Evolutionary conservation across 2,329 filamentous ascomycete species (phyloP), one percentile per base, ranked within the genome.

Genomic region (Clarireedia hainanense): DNA sequence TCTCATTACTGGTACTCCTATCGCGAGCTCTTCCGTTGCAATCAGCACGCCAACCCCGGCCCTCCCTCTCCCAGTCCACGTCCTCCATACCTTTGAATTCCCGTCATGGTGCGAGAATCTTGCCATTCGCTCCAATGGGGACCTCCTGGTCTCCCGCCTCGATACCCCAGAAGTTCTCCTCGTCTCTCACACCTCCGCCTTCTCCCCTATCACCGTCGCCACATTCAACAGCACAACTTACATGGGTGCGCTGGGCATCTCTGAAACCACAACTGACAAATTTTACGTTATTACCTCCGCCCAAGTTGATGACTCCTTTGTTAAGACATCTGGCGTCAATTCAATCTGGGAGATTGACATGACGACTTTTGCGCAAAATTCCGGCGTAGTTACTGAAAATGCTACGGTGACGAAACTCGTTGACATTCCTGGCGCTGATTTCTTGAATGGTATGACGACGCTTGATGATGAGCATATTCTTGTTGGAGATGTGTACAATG

Each of bases 71-170:
- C n/a, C 49, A 5, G 55, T 61, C 4, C 57, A 47, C 20, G 30
- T 53, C 20, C 17, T 61, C 23, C 52, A 55, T 5, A 42, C 50
- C 17, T 58, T 58, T 14, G 40, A 14, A 7, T 52, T 55, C 34
- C 51, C 59, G 37, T 59, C 47, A 14, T 62, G 59, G 60, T 47
- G 36, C 23, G 73, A 74, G 57, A 74, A 74, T 52, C 61, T 74
- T 24, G 69, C 66, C 7, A 56, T 71, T 3, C 69, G 67, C 20
- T 50, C 63, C n/a, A 72, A 72, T 47, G 70, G 69, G 14, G 63
- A 69, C 26, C 58, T 74, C n/a, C 65, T 74, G 30, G 65, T 69
- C n/a, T 61, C 65, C 14, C 57, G 67, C 4, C 55, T 73, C 9
- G 65, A 67, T 42, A 48, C 51, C 20, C 64, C 71, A 6, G 65